Percentiles rank a stretch among this genome's conserved stretches.
Evolutionary conservation across 192 early-diverging fungal species (phyloP).

Genomic region (Backusella luteola): DNA sequence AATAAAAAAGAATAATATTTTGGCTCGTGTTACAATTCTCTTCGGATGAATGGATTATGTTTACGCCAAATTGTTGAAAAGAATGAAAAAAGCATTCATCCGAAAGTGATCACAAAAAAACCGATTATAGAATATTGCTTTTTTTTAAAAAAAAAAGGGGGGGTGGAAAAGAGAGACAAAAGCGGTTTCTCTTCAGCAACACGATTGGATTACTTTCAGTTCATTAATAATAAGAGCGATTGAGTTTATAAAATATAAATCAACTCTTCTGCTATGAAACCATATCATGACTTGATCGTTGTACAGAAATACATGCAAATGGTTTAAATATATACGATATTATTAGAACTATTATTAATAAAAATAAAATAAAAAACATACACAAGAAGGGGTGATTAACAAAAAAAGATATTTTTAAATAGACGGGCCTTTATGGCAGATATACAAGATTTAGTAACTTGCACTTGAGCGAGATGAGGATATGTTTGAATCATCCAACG

Average conservation of each 20-base stretch:
- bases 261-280: background rate
- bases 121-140: background rate
- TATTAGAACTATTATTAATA: background rate
- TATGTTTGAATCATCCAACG: background rate
- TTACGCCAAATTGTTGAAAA: background rate
- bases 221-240: background rate
- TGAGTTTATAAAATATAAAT: background rate
- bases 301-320: background rate
- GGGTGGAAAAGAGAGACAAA: background rate
- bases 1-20: too few relatives aligned
- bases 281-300: background rate
- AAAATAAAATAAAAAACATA: background rate
- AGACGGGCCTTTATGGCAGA: background rate
- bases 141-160: background rate
- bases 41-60: background rate
- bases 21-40: background rate
- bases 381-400: background rate
- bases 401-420: background rate
- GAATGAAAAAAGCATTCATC: background rate
- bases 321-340: background rate
- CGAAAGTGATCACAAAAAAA: background rate
- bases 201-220: background rate
- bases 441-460: background rate
- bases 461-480: background rate
- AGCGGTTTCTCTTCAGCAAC: background rate